Conservation (phyloP, 1,139 yeast genomes). For the Debaryomyces psychrophilus region DNA sequence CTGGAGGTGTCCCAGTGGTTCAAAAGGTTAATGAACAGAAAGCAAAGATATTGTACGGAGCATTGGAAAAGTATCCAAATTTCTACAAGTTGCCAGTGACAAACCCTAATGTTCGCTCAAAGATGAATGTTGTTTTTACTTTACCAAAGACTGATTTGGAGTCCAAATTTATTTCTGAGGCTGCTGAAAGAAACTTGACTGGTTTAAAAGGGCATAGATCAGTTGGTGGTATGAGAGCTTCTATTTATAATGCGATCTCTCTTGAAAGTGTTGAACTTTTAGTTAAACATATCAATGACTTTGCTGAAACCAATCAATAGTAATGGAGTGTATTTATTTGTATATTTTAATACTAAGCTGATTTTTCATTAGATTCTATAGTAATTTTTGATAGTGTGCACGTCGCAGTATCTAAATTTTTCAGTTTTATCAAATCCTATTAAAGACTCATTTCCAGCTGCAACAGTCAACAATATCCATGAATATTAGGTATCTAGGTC, state of each 20-base stretch:
- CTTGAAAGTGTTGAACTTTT: conserved; percentile 64
- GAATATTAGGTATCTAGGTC: conserved; percentile 1
- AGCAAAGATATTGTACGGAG: conserved; percentile 62
- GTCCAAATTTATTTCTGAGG: conserved; percentile 62
- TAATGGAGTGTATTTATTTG: background rate
- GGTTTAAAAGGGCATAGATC: conserved; percentile 97
- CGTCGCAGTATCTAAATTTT: conserved; percentile 7
- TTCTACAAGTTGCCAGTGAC: conserved; percentile 71
- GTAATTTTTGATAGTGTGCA: background rate
- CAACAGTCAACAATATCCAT: conserved; percentile 5
- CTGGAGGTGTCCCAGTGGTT: conserved; percentile 62
- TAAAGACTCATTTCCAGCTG: background rate
- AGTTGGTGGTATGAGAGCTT: conserved; percentile 96
- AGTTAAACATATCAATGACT: conserved; percentile 61
- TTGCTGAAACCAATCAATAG: conserved; percentile 51
- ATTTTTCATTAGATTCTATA: background rate
- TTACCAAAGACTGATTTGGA: conserved; percentile 65
- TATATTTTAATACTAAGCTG: background rate
- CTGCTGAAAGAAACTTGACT: conserved; percentile 51
- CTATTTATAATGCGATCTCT: conserved; percentile 85
- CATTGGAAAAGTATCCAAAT: conserved; percentile 65
- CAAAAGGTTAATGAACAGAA: conserved; percentile 61
- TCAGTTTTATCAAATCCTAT: background rate
- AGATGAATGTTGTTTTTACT: conserved; percentile 93
- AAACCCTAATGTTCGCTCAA: conserved; percentile 61